phyloP scores from a whole-genome alignment of 768 basidiomycete species.

The Boletellus emodensis region DNA sequence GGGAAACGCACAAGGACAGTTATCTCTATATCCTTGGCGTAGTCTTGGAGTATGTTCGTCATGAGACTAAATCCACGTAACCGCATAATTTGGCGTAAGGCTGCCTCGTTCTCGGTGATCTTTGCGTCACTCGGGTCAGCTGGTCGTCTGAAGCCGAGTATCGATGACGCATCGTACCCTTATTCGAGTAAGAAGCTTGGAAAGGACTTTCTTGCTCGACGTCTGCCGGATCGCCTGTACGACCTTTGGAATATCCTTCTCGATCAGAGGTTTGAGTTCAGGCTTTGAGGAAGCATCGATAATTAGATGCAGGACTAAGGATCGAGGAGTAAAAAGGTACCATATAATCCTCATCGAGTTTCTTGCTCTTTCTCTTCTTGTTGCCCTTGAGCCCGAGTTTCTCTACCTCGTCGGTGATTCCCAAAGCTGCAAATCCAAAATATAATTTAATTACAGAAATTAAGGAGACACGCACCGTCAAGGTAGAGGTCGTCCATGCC shows the following conservation, averaged over 20 bases:
- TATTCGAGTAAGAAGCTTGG: conserved; percentile 80
- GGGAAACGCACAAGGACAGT: conserved; percentile 54
- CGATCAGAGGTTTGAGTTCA: conserved; percentile 64
- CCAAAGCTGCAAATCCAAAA: conserved; percentile 57
- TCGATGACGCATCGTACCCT: conserved; percentile 45
- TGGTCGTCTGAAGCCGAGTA: neutral
- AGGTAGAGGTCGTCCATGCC: conserved; percentile 94
- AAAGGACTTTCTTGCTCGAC: conserved; percentile 72
- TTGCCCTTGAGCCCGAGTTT: conserved; percentile 76
- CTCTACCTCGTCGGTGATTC: conserved; percentile 90
- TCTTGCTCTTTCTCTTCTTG: conserved; percentile 87
- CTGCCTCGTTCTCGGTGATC: conserved; percentile 81
- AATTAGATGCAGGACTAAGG: neutral
- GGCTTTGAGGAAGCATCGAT: conserved; percentile 47
- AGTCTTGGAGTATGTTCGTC: conserved; percentile 82
- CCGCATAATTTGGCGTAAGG: conserved; percentile 82
- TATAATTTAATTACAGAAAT: neutral
- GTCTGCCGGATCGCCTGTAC: conserved; percentile 90
- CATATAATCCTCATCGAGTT: conserved; percentile 91
- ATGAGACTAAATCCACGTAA: conserved; percentile 91
- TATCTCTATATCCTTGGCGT: conserved; percentile 65
- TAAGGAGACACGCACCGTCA: conserved; percentile 54
- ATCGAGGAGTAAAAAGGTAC: conserved; percentile 37
- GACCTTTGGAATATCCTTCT: conserved; percentile 86
- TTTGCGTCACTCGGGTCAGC: conserved; percentile 28